Base-by-base conservation (phyloP, 2,329 filamentous ascomycete species). In the Hysterium pulicare region DNA sequence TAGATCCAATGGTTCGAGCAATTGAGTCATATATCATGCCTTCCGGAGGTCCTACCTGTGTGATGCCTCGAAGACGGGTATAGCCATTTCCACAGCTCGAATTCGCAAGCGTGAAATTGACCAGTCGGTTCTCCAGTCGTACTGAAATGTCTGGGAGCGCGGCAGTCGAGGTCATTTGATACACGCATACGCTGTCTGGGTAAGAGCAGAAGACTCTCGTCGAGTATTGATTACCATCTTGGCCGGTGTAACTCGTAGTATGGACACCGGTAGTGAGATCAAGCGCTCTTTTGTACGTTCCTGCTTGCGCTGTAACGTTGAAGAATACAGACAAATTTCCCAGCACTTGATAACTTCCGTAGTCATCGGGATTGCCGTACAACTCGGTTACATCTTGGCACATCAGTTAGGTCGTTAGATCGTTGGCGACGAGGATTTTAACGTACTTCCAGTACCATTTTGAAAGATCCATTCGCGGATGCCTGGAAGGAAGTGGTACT, bases 381-480 rank as follows among this genome's bases (percentile, higher is more conserved):
- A 77, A 49, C 10, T 58, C 47, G 3, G 59, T 57, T 4, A 71
- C 56, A 39, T 70, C 66, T 66, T 20, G 15, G 4, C 45, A 17
- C 49, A 34, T 41, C 28, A 37, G 36, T 15, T 24, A 30, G 23
- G 16, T 34, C 16, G 16, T 19, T n/a, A 43, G 16, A 19, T 8
- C 2, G 3, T 35, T 5, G 5, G 30, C 17, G 2, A 13, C 19
- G 2, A 13, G 3, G 26, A 13, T 19, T 34, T 10, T 3, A 7
- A 43, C 48, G 54, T 59, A 61, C 70, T 70, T n/a, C 74, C 74
- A 0, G 68, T 75, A 5, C 72, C 72, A 38, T 76, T 73, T 15
- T 68, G 52, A 33, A 75, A 77, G 13, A 77, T 76, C 47, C 54
- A 65, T 3, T 71, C 59, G n/a, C 73, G 61, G 4, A 76, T 74